Evolutionary conservation across 768 basidiomycete genomes (phyloP), one percentile per base, ranked within the genome.

Genomic region (Pleurotus tuoliensis): DNA sequence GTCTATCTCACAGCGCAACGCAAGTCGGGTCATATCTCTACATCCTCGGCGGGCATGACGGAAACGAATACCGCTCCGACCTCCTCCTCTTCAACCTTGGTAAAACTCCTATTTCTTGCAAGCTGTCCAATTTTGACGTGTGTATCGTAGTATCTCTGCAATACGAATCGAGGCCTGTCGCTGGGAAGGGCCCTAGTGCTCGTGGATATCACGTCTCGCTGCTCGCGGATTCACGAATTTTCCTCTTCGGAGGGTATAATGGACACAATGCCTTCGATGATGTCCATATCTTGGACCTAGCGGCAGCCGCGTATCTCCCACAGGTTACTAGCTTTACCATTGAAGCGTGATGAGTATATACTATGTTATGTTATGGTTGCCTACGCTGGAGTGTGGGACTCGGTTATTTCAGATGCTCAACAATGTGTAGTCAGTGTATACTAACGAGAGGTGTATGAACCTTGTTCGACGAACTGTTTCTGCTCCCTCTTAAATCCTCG

Each of bases 11-110:
- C 63, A 89, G 88, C 9, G 81, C 93, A 12, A 93, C 94, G 0
- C 91, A 90, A 68, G 90, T 98, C 13, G 94, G 95, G 27, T 93
- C 92, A 1, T 95, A 92, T 66, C 81, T 98, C 0, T 94, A 95
- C 72, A 79, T 96, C 54, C 76, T 87, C 44, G 94, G 94, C 0
- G 95, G 95, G 2, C 94, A 96, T 71, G 88, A 95, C 60, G 90
- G 91, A 4, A 69, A 72, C 9, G 74, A 84, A 47, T 97, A 97
- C 67, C 78, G 75, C 34, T 79, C 80, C 2, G 89, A 95, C 9
- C 75, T 96, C 4, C 75, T 92, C 15, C 74, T 92, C 4, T 94
- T 94, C 71, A 94, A 97, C 64, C 84, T 98, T 37, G 90, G 94
- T 94, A 59, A 30, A 72, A 63, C 22, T 40, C 3, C 51, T 25